A percentile compares a stretch with the other conserved stretches of the same genome.
Evolutionary conservation across 2,329 filamentous ascomycete species (phyloP).

Genomic region (Lachnellula arida): DNA sequence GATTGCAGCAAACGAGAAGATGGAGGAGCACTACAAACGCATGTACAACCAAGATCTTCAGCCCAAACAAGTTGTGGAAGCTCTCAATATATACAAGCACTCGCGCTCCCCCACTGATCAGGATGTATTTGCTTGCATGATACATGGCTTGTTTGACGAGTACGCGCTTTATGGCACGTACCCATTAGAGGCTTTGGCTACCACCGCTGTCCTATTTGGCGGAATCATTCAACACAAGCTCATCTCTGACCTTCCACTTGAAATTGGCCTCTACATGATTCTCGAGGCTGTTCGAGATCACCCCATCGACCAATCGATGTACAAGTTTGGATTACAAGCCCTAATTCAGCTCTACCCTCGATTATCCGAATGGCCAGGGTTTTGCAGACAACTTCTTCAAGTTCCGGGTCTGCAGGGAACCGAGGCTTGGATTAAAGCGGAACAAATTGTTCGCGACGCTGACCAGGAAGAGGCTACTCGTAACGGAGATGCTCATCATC

Average conservation of each 20-base stretch:
- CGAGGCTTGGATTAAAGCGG: conserved; percentile 76
- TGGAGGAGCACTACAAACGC: conserved; percentile 96
- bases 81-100: conserved; percentile 81
- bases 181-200: conserved; percentile 90
- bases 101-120: conserved; percentile 82
- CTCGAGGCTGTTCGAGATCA: conserved; percentile 92
- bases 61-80: conserved; percentile 78
- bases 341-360: conserved; percentile 81
- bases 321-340: conserved; percentile 94
- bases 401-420: conserved; percentile 80
- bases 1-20: conserved; percentile 74
- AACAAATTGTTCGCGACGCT: conserved; percentile 68
- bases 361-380: conserved; percentile 90
- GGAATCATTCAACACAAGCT: conserved; percentile 93
- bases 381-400: conserved; percentile 79
- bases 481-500: conserved; percentile 43
- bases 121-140: conserved; percentile 97
- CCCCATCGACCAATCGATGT: conserved; percentile 81
- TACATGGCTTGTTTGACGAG: conserved; percentile 94
- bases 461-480: conserved; percentile 56
- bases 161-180: conserved; percentile 95
- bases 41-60: conserved; percentile 94
- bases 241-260: conserved; percentile 82
- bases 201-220: conserved; percentile 92
- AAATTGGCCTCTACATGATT: conserved; percentile 95